Evolutionary conservation across 495 filamentous ascomycete genomes (phyloP).

Genomic region (Chaetomidium leptoderma): DNA sequence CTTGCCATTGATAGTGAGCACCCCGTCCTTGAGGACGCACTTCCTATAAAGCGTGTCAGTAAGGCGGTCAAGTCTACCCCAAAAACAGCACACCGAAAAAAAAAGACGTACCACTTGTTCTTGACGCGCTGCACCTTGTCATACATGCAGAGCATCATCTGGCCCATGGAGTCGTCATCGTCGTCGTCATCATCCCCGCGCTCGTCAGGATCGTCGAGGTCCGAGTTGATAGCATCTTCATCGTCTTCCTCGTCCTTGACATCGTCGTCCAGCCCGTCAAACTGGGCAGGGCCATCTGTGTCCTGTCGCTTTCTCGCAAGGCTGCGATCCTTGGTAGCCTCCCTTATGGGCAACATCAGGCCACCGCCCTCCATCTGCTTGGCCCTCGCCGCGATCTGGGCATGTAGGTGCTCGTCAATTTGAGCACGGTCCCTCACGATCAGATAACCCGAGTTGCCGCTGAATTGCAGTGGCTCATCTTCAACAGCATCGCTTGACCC

Average conservation of each 20-base stretch:
- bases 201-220: slow-evolving; percentile 93
- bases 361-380: slow-evolving; percentile 74
- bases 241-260: slow-evolving; percentile 57
- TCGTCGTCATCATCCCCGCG: slow-evolving; percentile 69
- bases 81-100: too few species aligned
- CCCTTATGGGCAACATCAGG: slow-evolving; percentile 65
- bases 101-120: slow-evolving; percentile 80
- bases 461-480: slow-evolving; percentile 46
- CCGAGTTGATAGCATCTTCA: slow-evolving; percentile 97
- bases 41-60: slow-evolving; percentile 50
- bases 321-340: slow-evolving; percentile 36
- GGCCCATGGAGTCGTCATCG: slow-evolving; percentile 70
- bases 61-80: neutral
- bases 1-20: slow-evolving; percentile 82
- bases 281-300: slow-evolving; percentile 43
- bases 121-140: slow-evolving; percentile 99
- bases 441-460: slow-evolving; percentile 32
- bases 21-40: slow-evolving; percentile 95
- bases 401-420: slow-evolving; percentile 58
- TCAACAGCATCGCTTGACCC: slow-evolving; percentile 46
- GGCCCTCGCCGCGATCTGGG: slow-evolving; percentile 63
- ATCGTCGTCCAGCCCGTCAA: slow-evolving; percentile 66
- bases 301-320: slow-evolving; percentile 26
- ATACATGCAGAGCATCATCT: slow-evolving; percentile 97
- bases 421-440: slow-evolving; percentile 48